phyloP scores from a whole-genome alignment of 2,329 filamentous ascomycete species.

The Cadophora malorum region DNA sequence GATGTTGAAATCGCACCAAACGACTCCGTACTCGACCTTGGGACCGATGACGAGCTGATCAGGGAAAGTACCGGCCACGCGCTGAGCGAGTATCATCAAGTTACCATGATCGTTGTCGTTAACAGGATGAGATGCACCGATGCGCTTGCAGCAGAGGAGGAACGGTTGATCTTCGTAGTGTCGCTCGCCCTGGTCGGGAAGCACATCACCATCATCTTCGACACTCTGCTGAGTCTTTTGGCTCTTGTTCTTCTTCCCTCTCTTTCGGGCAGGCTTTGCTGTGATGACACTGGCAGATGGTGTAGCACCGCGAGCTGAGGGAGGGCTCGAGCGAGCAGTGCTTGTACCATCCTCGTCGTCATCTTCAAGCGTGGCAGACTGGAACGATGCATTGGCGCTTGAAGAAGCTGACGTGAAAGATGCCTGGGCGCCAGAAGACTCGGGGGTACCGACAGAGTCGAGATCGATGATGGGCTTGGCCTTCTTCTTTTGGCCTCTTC shows the following conservation, averaged over 20 bases:
- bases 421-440: background rate
- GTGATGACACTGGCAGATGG: background rate
- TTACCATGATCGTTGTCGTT: background rate
- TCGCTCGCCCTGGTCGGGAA: background rate
- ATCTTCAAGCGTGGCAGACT: background rate
- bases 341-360: background rate
- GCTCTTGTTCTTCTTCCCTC: background rate
- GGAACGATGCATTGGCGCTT: background rate
- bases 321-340: background rate
- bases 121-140: background rate
- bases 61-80: background rate
- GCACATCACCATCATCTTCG: background rate
- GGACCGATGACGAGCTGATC: background rate
- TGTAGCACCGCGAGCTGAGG: background rate
- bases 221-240: background rate
- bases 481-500: constrained; percentile 10
- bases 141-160: background rate
- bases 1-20: constrained; percentile 15
- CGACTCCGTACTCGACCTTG: constrained; percentile 9
- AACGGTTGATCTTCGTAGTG: constrained; percentile 15
- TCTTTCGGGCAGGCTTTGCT: background rate
- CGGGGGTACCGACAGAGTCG: background rate
- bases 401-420: background rate
- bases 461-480: background rate
- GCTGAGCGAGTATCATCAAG: background rate